Base-by-base conservation (phyloP, 345 rosid species). In the Bretschneidera sinensis region DNA sequence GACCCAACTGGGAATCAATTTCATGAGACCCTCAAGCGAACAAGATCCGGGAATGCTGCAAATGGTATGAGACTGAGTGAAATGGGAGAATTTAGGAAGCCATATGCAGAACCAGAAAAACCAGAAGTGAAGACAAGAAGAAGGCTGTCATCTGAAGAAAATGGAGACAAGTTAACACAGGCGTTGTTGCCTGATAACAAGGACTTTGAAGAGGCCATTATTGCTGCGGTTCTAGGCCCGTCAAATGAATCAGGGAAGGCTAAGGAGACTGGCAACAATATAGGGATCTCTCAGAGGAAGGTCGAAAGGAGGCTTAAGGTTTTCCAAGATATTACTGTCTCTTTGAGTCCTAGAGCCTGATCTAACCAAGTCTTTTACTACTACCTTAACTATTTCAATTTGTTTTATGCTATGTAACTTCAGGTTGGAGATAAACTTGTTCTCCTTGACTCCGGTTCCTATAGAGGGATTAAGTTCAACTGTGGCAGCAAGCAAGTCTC, bases 161-260 rank as follows among this genome's bases (percentile, higher is more conserved):
- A 77, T 48, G 64, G 48, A 13, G 76, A 66, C 51, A 75, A 68
- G 51, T 21, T 73, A 19, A 69, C 74, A 13, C 70, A 79, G n/a
- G n/a, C n/a, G 61, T 57, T 80, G 59, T 73, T 88, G 77, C 99
- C 97, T 0, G 82, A 90, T 39, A 80, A 69, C 18, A 66, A 86
- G 17, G 96, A 88, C 59, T 90, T 94, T 19, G 99, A 90, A 72
- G 91, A 86, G 59, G 96, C 99, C 0, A 88, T 90, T 45, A 66
- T 90, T 18, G 85, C 92, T 4, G 89, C 89, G 25, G 87, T 91
- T 51, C 64, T 90, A 28, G 92, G 86, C 21, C 72, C 80, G 50
- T 64, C 72, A 53, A 83, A 64, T 20, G 79, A 60, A 53, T 39
- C 59, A 43, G 71, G 28, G 55, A 73, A 63, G 34, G 45, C 24